Evolutionary conservation across 805 yeast genomes (phyloP).

Genomic region (Teunomyces cretensis): DNA sequence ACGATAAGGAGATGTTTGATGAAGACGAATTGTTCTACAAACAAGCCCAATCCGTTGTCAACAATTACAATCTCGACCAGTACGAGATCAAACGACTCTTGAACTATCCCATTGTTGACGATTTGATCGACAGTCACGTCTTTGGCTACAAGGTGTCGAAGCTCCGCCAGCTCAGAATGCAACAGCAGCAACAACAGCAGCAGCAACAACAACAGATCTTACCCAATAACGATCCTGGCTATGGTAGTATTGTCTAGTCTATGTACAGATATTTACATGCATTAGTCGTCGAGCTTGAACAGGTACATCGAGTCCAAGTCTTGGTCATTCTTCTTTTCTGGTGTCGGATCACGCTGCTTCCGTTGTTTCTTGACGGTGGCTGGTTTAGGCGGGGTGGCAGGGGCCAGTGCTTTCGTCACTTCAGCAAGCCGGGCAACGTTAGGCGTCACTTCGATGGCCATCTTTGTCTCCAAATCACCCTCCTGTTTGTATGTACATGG

Average conservation of each 20-base stretch:
- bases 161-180: slow-evolving; percentile 23
- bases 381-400: no score
- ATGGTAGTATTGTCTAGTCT: slow-evolving; percentile 28
- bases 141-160: slow-evolving; percentile 43
- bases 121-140: slow-evolving; percentile 36
- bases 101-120: slow-evolving; percentile 47
- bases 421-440: background rate
- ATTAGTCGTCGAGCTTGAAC: slow-evolving; percentile 39
- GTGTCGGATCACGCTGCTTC: slow-evolving; percentile 3
- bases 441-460: slow-evolving; percentile 21
- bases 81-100: slow-evolving; percentile 31
- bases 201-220: no score
- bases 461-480: slow-evolving; percentile 26
- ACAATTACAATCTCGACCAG: slow-evolving; percentile 35
- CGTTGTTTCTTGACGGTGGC: background rate
- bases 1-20: slow-evolving; percentile 33
- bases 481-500: slow-evolving; percentile 26
- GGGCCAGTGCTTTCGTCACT: background rate
- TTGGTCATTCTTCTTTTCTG: slow-evolving; percentile 19
- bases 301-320: slow-evolving; percentile 42
- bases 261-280: slow-evolving; percentile 5
- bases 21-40: slow-evolving; percentile 39
- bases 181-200: slow-evolving; percentile 14
- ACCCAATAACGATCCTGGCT: slow-evolving; percentile 8
- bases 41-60: slow-evolving; percentile 28